Conservation (phyloP, 1,284 basidiomycete species). For the Ganoderma meredithae region DNA sequence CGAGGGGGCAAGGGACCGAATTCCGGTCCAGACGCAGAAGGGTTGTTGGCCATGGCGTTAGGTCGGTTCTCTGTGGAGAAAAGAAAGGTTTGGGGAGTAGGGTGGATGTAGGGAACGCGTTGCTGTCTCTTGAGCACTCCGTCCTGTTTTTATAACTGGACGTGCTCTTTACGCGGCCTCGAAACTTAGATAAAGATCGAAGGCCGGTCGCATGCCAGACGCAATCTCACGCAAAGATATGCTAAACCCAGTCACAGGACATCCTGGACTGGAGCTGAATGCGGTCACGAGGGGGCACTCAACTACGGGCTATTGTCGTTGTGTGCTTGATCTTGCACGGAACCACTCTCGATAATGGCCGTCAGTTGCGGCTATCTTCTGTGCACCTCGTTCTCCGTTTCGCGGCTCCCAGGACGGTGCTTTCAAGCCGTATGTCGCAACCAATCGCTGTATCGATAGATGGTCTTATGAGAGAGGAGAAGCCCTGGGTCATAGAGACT, state of each 20-base stretch:
- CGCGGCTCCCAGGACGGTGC: background rate
- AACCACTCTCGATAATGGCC: background rate
- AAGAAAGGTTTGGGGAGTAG: no score
- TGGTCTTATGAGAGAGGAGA: background rate
- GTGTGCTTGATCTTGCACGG: background rate
- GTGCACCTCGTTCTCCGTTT: background rate
- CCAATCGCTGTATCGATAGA: background rate
- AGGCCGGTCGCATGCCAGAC: slow-evolving; percentile 16
- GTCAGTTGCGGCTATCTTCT: background rate
- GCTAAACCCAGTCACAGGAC: slow-evolving; percentile 25
- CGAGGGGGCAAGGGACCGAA: slow-evolving; percentile 48
- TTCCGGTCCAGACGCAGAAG: slow-evolving; percentile 12
- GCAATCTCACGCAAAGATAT: slow-evolving; percentile 25
- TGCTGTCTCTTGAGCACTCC: background rate
- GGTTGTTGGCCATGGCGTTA: background rate
- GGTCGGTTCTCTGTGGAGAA: background rate
- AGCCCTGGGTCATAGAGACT: background rate
- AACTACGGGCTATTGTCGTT: background rate
- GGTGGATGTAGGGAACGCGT: background rate
- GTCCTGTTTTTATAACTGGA: slow-evolving; percentile 1
- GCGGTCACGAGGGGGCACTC: slow-evolving; percentile 26
- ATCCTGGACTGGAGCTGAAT: slow-evolving; percentile 7
- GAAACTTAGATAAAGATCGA: slow-evolving; percentile 7
- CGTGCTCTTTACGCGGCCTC: slow-evolving; percentile 3
- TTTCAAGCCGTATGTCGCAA: background rate